Percentiles rank a stretch among this genome's conserved stretches.
Evolutionary conservation across 139 green algal genomes (phyloP).

Genomic region (Micractinium conductrix): DNA sequence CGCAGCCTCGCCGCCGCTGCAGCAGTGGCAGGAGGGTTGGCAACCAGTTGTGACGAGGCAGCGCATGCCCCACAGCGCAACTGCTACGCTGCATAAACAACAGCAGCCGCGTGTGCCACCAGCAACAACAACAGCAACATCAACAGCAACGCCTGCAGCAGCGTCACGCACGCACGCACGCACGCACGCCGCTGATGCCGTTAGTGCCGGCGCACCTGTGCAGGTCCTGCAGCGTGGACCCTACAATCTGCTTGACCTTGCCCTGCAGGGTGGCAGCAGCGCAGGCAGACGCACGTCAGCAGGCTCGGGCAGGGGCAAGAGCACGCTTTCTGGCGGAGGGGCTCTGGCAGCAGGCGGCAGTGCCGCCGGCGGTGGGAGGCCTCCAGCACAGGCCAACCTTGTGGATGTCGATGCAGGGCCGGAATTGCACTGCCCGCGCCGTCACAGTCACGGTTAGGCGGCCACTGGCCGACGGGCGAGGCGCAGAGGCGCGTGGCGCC

Average conservation of each 20-base stretch:
- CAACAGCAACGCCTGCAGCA: background rate
- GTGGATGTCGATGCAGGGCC: conserved; percentile 99
- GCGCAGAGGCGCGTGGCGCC: too few relatives aligned
- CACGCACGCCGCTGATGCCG: too few relatives aligned
- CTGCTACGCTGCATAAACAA: background rate
- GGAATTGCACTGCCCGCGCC: conserved; percentile 66
- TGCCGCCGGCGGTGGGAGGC: background rate
- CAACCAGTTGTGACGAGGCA: background rate
- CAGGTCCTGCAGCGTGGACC: conserved; percentile 90
- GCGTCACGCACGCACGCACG: background rate
- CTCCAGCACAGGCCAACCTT: conserved; percentile 66
- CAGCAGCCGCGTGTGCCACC: too few relatives aligned
- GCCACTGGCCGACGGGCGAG: too few relatives aligned
- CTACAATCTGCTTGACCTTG: conserved; percentile 99
- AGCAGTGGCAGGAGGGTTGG: background rate
- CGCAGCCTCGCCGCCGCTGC: conserved; percentile 24
- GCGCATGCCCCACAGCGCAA: too few relatives aligned
- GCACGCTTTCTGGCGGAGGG: background rate
- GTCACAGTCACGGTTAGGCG: too few relatives aligned
- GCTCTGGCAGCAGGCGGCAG: background rate
- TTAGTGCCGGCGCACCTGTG: conserved; percentile 18
- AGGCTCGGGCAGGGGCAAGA: background rate
- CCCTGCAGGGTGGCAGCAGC: conserved; percentile 80
- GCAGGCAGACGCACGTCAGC: too few relatives aligned
- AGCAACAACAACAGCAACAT: background rate